Base-by-base conservation (phyloP, 2,329 filamentous ascomycete genomes). In the Talaromyces sp. region DNA sequence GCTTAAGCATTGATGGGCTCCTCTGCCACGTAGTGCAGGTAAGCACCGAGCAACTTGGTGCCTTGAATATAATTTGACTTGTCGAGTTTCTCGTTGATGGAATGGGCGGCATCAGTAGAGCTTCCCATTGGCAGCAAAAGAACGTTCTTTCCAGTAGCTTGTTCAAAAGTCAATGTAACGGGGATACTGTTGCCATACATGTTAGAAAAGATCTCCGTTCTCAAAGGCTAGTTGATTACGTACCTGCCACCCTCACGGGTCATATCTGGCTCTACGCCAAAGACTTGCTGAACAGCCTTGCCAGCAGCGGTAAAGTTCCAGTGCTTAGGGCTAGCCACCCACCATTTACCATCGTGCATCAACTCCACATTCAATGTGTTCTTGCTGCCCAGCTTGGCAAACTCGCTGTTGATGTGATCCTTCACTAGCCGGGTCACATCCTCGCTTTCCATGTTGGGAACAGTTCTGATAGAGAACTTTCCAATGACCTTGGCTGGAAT, bases 11-110 rank as follows among this genome's bases (percentile, higher is more conserved):
- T 68, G 74, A 84, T 88, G 45, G 91, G 88, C 85, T 99, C 95
- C 76, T 94, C 92, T 1, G 93, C 93, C 70, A 97, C 93, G 72
- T 97, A 97, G 81, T 98, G 94, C 75, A 99, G 82, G 78, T 99
- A 99, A 3, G 94, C 91, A 58, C 95, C 95, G 65, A 99, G 81
- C 68, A 99, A 81, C 87, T 99, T 99, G 73, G 91, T 97, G 58
- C 95, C 95, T 83, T 99, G 93, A 74, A 99, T 96, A 79, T 99
- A 99, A 82, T 99, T 99, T 76, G 87, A 88, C 86, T 91, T 93
- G 79, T 99, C 95, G 65, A 99, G 84, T 86, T 97, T 97, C 87
- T 98, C 95, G 78, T 99, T 99, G 80, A 97, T 96, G 38, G 92
- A 97, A 82, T 99, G 95, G 7, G 95, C 95, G 49, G 91, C 93